Evolutionary conservation across 306 rosid genomes (phyloP).

Genomic region (Casuarina glauca): DNA sequence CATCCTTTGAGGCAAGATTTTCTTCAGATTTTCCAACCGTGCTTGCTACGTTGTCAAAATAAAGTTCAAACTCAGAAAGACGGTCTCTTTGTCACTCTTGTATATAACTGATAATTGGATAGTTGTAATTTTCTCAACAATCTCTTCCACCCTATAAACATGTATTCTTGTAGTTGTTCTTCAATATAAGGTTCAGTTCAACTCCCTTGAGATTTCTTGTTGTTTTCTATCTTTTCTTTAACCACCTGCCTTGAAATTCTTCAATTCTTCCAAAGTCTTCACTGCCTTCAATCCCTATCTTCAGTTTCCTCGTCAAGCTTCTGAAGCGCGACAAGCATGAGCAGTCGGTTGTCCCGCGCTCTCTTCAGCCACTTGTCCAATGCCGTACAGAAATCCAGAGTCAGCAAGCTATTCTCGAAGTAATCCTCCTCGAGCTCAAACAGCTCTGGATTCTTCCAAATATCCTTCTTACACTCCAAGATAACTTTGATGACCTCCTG

Average conservation of each 20-base stretch:
- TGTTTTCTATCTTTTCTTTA: too few species aligned
- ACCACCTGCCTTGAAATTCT: slow-evolving; percentile 59
- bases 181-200: too few species aligned
- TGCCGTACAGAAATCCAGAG: slow-evolving; percentile 84
- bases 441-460: slow-evolving; percentile 84
- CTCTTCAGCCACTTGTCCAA: slow-evolving; percentile 78
- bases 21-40: too few species aligned
- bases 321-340: slow-evolving; percentile 65
- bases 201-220: too few species aligned
- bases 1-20: too few species aligned
- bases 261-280: slow-evolving; percentile 63
- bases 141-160: too few species aligned
- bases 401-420: slow-evolving; percentile 83
- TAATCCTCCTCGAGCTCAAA: slow-evolving; percentile 90
- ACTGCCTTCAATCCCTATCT: slow-evolving; percentile 36
- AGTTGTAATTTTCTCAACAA: too few species aligned
- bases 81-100: too few species aligned
- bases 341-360: slow-evolving; percentile 75
- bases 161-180: too few species aligned
- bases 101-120: too few species aligned
- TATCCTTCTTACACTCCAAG: slow-evolving; percentile 89
- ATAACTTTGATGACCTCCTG: slow-evolving; percentile 91
- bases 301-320: slow-evolving; percentile 69
- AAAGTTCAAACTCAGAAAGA: too few species aligned
- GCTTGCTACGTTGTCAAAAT: too few species aligned